Evolutionary conservation across 2,329 filamentous ascomycete genomes (phyloP).

Genomic region (Zymoseptoria crescenta): DNA sequence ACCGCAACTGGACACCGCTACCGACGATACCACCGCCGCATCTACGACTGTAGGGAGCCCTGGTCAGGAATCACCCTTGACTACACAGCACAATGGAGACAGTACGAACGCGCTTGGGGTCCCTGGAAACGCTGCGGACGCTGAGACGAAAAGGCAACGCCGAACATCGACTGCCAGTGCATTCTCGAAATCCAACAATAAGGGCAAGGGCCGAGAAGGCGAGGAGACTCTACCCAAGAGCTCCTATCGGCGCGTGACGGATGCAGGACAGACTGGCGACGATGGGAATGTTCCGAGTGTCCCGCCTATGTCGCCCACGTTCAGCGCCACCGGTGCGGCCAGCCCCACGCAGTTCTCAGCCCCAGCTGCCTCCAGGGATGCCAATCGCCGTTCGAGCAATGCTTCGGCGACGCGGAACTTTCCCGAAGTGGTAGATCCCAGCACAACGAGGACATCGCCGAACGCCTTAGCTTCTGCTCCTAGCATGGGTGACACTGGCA

Average conservation of each 20-base stretch:
- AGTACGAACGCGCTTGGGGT: slow-evolving; percentile 3
- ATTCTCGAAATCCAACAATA: slow-evolving; percentile 12
- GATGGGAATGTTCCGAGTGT: slow-evolving; percentile 1
- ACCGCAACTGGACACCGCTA: neutral
- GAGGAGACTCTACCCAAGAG: slow-evolving; percentile 14
- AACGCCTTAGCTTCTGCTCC: slow-evolving; percentile 1
- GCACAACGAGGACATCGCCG: neutral
- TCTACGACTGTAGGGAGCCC: slow-evolving; percentile 1
- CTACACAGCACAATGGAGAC: neutral
- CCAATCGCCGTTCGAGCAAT: slow-evolving; percentile 15
- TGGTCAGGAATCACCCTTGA: neutral
- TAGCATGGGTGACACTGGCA: slow-evolving; percentile 12
- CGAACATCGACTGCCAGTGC: slow-evolving; percentile 17
- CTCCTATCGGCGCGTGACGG: slow-evolving; percentile 18
- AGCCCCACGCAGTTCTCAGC: slow-evolving; percentile 3
- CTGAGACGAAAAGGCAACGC: slow-evolving; percentile 11
- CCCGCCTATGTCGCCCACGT: slow-evolving; percentile 3
- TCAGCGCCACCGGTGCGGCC: slow-evolving; percentile 2
- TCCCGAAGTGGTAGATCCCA: neutral
- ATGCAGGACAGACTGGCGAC: slow-evolving; percentile 17
- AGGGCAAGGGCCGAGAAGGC: slow-evolving; percentile 4
- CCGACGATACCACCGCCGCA: slow-evolving; percentile 1
- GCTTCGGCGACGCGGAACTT: slow-evolving; percentile 11
- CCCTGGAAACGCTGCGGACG: slow-evolving; percentile 7
- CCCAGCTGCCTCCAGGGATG: slow-evolving; percentile 8